These are phyloP conservation scores for Gelatoporia subvermispora DNA, from an alignment of 768 basidiomycete genomes.

Conservation along the genomic window DNA sequence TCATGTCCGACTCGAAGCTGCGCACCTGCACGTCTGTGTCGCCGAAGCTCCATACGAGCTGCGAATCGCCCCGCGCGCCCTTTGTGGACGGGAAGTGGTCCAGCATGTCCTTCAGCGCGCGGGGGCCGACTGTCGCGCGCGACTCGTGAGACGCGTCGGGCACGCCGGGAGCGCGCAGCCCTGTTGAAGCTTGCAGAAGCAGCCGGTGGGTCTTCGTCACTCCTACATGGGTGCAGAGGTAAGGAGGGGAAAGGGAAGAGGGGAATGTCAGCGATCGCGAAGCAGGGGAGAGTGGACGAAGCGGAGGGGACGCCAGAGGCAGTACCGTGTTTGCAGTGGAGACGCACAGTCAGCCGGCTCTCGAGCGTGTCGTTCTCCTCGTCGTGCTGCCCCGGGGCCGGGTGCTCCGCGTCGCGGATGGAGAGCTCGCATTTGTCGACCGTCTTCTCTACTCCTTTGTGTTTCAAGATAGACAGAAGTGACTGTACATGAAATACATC, in stretches of 20 bases:
- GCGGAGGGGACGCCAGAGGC: no score
- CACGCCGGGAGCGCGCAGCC: constrained; percentile 62
- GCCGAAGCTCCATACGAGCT: constrained; percentile 77
- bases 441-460: constrained; percentile 68
- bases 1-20: constrained; percentile 62
- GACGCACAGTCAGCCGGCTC: constrained; percentile 63
- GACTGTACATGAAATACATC: constrained; percentile 36
- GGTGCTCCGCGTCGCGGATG: constrained; percentile 34
- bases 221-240: no score
- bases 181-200: constrained; percentile 50
- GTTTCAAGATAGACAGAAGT: constrained; percentile 68
- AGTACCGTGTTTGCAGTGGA: constrained; percentile 82
- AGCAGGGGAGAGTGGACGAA: neutral
- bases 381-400: constrained; percentile 29
- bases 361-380: constrained; percentile 60
- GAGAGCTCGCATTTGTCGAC: constrained; percentile 75
- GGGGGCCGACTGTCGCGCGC: constrained; percentile 65
- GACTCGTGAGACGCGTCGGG: constrained; percentile 58
- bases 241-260: neutral
- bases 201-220: constrained; percentile 80
- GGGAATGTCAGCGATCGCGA: neutral
- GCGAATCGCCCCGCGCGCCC: constrained; percentile 65
- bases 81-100: constrained; percentile 74
- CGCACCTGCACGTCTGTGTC: constrained; percentile 63
- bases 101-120: constrained; percentile 68